phyloP scores from a whole-genome alignment of 129 eudicot species.

The Smallanthus sonchifolius region DNA sequence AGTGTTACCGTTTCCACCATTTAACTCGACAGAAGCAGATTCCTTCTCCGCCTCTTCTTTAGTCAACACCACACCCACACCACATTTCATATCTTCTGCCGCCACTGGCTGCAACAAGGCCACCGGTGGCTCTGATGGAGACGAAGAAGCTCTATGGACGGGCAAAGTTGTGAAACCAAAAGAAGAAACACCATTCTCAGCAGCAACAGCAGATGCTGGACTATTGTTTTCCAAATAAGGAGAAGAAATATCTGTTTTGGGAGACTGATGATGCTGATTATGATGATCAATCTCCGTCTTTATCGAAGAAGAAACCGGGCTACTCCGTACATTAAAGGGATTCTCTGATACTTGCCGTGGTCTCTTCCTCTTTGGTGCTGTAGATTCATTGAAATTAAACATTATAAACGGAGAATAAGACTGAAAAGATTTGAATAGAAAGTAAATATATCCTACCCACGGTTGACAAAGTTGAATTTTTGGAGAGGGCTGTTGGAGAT shows the following conservation, averaged over 20 bases:
- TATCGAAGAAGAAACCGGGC: constrained; percentile 45
- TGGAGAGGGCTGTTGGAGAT: constrained; percentile 49
- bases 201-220: constrained; percentile 44
- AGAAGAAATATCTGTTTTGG: constrained; percentile 48
- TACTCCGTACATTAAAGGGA: constrained; percentile 41
- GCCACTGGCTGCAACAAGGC: constrained; percentile 10
- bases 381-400: constrained; percentile 1
- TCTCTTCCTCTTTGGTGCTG: constrained; percentile 89
- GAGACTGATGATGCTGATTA: constrained; percentile 39
- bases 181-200: constrained; percentile 41
- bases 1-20: constrained; percentile 23
- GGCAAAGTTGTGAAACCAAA: constrained; percentile 38
- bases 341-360: constrained; percentile 72
- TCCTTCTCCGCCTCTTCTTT: constrained; percentile 54
- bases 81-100: constrained; percentile 42
- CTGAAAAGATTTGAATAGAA: not conserved
- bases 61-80: constrained; percentile 26
- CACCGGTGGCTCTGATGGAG: constrained; percentile 28
- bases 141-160: constrained; percentile 16
- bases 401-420: not conserved
- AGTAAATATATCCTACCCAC: constrained; percentile 42
- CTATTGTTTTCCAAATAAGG: constrained; percentile 50
- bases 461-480: constrained; percentile 40
- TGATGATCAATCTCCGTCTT: constrained; percentile 60
- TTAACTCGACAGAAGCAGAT: constrained; percentile 32